Base-by-base conservation (phyloP, 805 yeast species). In the Teunomyces panamensis region DNA sequence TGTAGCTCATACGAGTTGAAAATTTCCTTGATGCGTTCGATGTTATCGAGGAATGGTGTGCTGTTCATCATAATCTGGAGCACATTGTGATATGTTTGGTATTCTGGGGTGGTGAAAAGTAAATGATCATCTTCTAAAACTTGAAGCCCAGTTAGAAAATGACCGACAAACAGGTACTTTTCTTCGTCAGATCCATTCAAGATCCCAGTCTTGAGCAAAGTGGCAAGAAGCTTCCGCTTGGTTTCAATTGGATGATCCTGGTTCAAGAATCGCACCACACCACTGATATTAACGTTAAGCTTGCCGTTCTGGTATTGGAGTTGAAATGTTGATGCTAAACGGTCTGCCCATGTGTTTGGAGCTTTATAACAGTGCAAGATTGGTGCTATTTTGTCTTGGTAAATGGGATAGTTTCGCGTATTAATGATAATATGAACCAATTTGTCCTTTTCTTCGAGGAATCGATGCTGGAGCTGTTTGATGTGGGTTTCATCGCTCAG, bases 341-440 rank as follows among this genome's bases (percentile, higher is more conserved):
- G 46, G 43, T 66, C 69, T 9, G 60, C 56, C 65, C 67, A 63
- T 9, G 58, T 42, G 10, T 45, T 43, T 0, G 26, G 35, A 17
- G 20, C 39, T 33, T 29, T 30, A n/a, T 24, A 32, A 24, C 29
- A 44, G 4, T 24, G 35, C 33, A 51, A 50, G n/a, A 62, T 36
- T 5, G 67, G 65, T 9, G 43, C 42, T 11, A 65, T 51, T 11
- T 52, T 20, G 6, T 30, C 29, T 37, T 47, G 50, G 48, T 68
- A 69, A 5, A 58, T 35, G 8, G 49, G 45, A 48, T 56, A 66
- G 29, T 58, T 58, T 32, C 58, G 56, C 7, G 56, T 52, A 44
- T 68, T 68, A 45, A 68, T 61, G 48, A 65, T 48, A n/a, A 58
- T 43, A 41, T 67, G 66, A 13, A 59, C 51, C 33, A 69, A 47